Conservation (phyloP, 169 alveolate genomes). For the Theileria orientalis region DNA sequence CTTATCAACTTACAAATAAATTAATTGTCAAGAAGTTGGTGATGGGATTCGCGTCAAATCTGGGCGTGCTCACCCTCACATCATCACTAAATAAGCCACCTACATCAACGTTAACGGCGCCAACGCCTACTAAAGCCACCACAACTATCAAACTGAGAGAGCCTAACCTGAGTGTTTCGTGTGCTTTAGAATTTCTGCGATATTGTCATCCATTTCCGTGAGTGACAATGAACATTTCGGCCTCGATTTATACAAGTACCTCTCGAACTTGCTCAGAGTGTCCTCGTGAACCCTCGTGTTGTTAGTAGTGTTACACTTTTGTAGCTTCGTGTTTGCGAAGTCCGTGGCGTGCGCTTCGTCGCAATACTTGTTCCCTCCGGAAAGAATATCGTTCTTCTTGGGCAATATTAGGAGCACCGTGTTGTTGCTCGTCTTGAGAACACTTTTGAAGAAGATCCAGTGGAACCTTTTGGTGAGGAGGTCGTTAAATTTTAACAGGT, state of each 20-base stretch:
- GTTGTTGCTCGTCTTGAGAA: neutral
- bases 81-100: conserved; percentile 25
- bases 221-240: conserved; percentile 26
- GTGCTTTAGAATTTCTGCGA: neutral
- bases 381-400: neutral
- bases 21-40: conserved; percentile 17
- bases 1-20: conserved; percentile 1
- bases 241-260: neutral
- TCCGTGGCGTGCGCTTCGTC: conserved; percentile 32
- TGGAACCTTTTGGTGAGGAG: neutral
- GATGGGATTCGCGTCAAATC: conserved; percentile 8
- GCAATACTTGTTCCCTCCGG: conserved; percentile 12
- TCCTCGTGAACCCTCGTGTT: neutral
- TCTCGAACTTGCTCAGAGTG: conserved; percentile 9
- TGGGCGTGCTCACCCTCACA: neutral
- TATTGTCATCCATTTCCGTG: neutral
- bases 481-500: neutral
- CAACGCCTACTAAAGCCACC: neutral
- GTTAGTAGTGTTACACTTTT: conserved; percentile 5
- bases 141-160: neutral
- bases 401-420: conserved; percentile 9
- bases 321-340: neutral
- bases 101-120: neutral
- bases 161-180: neutral
- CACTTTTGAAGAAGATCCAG: conserved; percentile 4